A percentile compares a stretch with the other conserved stretches of the same genome.
These are phyloP conservation scores for Ilyonectria robusta DNA, from an alignment of 2,329 filamentous ascomycete species.

Conservation along the genomic window DNA sequence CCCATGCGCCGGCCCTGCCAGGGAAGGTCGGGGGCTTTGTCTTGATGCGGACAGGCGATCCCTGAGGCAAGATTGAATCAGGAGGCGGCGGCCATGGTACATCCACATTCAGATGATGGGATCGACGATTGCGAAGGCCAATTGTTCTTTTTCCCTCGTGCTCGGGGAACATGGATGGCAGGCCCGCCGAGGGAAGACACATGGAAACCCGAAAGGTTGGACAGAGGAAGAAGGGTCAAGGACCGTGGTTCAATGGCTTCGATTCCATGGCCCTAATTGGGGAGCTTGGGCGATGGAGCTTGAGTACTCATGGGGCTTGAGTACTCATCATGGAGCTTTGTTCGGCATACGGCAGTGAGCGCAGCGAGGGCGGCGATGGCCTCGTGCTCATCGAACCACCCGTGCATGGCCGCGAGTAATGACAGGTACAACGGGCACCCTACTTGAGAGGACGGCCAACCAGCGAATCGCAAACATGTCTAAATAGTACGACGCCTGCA, in stretches of 20 bases:
- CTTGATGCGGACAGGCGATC: slow-evolving; percentile 25
- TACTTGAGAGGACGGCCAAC: not conserved
- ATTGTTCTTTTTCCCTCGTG: not conserved
- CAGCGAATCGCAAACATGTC: not conserved
- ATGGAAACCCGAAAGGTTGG: slow-evolving; percentile 7
- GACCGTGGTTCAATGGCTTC: not conserved
- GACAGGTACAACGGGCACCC: not conserved
- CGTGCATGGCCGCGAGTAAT: slow-evolving; percentile 17
- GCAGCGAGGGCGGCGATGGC: not conserved
- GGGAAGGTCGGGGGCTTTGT: slow-evolving; percentile 34
- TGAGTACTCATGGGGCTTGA: too few species aligned
- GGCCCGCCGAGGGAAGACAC: slow-evolving; percentile 8
- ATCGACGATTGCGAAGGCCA: slow-evolving; percentile 15
- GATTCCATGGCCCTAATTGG: not conserved
- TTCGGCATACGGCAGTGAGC: slow-evolving; percentile 13
- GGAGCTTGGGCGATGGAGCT: slow-evolving; percentile 7
- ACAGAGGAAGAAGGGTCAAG: not conserved
- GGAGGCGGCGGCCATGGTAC: slow-evolving; percentile 10
- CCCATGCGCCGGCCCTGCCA: slow-evolving; percentile 39
- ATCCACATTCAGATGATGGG: slow-evolving; percentile 12
- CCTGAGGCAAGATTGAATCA: slow-evolving; percentile 23
- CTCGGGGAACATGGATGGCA: slow-evolving; percentile 22
- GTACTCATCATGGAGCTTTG: not conserved
- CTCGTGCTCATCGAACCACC: slow-evolving; percentile 28
- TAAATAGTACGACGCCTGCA: not conserved